Conservation (phyloP, 2,329 filamentous ascomycete genomes). For the Periconia digitata region DNA sequence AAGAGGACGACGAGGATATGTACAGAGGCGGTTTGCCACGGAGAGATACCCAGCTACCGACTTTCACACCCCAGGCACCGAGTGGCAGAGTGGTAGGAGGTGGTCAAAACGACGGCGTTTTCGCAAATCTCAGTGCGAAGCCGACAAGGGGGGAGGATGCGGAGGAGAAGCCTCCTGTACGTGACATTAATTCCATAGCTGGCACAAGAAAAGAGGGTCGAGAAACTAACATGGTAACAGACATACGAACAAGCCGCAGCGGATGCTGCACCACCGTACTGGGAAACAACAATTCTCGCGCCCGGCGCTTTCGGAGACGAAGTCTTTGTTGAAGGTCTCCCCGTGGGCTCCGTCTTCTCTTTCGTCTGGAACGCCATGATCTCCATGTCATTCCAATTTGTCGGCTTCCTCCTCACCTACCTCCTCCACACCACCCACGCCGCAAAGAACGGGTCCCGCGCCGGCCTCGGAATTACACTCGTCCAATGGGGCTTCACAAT, state of each 20-base stretch:
- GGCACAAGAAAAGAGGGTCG: not conserved
- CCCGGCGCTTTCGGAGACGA: conserved; percentile 91
- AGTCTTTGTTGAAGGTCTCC: conserved; percentile 94
- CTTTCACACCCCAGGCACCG: conserved; percentile 46
- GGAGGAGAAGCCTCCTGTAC: conserved; percentile 90
- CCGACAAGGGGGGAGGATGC: conserved; percentile 78
- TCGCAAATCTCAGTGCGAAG: conserved; percentile 91
- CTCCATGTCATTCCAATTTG: conserved; percentile 93
- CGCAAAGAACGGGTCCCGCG: conserved; percentile 94
- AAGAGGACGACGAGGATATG: conserved; percentile 25
- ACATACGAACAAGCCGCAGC: conserved; percentile 98
- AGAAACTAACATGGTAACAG: conserved; percentile 54
- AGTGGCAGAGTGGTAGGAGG: conserved; percentile 63
- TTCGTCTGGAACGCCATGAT: conserved; percentile 94
- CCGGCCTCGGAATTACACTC: conserved; percentile 89
- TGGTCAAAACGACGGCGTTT: conserved; percentile 87
- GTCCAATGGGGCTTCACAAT: conserved; percentile 98
- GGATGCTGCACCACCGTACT: conserved; percentile 94
- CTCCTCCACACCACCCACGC: conserved; percentile 97
- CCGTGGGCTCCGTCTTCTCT: conserved; percentile 83
- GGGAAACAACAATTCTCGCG: conserved; percentile 97
- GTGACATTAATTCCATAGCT: conserved; percentile 41
- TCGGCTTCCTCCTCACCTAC: conserved; percentile 97
- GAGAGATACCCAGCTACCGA: conserved; percentile 57
- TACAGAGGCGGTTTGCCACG: conserved; percentile 44